Evolutionary conservation across 441 rosid species (phyloP).

Genomic region (Populus hybrid): DNA sequence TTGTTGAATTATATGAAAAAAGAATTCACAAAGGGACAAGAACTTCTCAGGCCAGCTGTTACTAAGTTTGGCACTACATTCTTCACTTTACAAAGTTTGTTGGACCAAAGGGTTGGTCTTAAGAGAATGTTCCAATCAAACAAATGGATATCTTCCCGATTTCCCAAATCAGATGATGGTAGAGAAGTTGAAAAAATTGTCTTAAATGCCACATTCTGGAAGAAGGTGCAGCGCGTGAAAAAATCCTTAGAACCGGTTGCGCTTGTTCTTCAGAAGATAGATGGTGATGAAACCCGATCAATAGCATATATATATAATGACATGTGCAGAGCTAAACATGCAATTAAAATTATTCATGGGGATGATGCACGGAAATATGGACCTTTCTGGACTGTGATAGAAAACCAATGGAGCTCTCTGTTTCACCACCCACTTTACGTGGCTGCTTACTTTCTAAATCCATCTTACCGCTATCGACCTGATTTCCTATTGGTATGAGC

Average conservation of each 20-base stretch:
- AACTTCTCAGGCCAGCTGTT: conserved; percentile 68
- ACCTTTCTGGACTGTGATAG: conserved; percentile 82
- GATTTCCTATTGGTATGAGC: conserved; percentile 68
- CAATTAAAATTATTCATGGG: conserved; percentile 60
- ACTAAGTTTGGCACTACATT: conserved; percentile 58
- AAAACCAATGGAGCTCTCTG: conserved; percentile 67
- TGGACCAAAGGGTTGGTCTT: conserved; percentile 67
- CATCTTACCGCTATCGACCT: conserved; percentile 63
- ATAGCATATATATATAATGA: conserved; percentile 67
- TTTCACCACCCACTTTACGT: conserved; percentile 81
- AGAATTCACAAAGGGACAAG: conserved; percentile 74
- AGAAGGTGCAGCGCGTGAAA: conserved; percentile 65
- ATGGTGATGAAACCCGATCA: conserved; percentile 47
- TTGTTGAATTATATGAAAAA: conserved; percentile 70
- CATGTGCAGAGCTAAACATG: conserved; percentile 66
- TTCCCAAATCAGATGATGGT: conserved; percentile 65
- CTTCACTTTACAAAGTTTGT: conserved; percentile 59
- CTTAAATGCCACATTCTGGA: conserved; percentile 73
- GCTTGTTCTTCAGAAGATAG: conserved; percentile 65
- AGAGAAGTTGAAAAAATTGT: conserved; percentile 77
- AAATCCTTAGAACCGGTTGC: conserved; percentile 75
- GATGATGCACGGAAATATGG: conserved; percentile 71
- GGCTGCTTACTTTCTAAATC: conserved; percentile 93
- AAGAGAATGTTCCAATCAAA: conserved; percentile 77
- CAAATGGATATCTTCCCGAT: conserved; percentile 65